Percentiles rank a stretch among this genome's conserved stretches.
phyloP scores from a whole-genome alignment of 228 moss, liverwort and hornwort species.

The Sphagnum fallax region DNA sequence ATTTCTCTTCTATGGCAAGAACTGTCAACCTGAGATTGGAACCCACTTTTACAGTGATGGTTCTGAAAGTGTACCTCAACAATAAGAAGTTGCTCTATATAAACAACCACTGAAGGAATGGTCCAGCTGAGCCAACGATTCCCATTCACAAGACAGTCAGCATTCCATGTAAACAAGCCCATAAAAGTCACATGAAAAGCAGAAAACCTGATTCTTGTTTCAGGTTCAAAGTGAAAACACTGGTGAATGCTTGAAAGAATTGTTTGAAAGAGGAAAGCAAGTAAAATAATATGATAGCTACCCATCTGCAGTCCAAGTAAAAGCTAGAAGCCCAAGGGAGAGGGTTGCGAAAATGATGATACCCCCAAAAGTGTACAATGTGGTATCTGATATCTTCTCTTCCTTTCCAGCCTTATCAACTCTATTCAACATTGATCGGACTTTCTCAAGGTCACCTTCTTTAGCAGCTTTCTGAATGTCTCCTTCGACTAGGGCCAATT shows the following conservation, averaged over 20 bases:
- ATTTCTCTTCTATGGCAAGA: too few species aligned
- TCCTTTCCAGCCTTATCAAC: conserved; percentile 20
- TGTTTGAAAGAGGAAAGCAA: neutral
- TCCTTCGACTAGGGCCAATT: conserved; percentile 29
- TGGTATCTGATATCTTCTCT: conserved; percentile 11
- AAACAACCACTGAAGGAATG: too few species aligned
- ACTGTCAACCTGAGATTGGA: too few species aligned
- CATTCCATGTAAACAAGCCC: too few species aligned
- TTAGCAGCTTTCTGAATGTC: conserved; percentile 66
- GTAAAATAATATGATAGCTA: conserved; percentile 10
- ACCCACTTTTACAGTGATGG: too few species aligned
- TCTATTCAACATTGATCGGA: conserved; percentile 42
- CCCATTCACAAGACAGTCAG: too few species aligned
- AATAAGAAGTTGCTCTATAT: too few species aligned
- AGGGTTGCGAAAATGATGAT: conserved; percentile 37
- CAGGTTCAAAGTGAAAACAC: neutral
- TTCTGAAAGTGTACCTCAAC: too few species aligned
- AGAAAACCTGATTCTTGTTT: neutral
- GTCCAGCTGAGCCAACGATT: too few species aligned
- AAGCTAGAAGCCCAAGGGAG: conserved; percentile 49
- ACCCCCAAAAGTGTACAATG: conserved; percentile 25
- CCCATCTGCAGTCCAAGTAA: conserved; percentile 65
- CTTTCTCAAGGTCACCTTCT: conserved; percentile 63
- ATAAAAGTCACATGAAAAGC: too few species aligned
- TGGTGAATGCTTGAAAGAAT: neutral